phyloP scores from a whole-genome alignment of 192 early-diverging fungal genomes.

The Backusella liffmaniae region DNA sequence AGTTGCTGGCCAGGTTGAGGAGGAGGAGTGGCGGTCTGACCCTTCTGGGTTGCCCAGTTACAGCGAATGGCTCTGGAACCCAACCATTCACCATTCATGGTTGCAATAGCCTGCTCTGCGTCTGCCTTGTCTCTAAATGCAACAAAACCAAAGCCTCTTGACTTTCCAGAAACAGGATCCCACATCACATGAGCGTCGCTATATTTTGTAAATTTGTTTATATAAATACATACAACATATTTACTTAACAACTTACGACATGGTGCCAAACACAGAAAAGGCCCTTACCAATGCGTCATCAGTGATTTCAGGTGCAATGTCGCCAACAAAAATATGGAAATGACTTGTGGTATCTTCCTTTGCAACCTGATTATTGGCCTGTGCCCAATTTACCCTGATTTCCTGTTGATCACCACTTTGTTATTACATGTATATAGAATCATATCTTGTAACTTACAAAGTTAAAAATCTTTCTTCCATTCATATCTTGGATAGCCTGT shows the following conservation, averaged over 20 bases:
- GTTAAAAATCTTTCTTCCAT: conserved; percentile 67
- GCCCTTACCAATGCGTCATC: conserved; percentile 78
- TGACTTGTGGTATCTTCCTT: conserved; percentile 50
- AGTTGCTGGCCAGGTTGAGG: conserved; percentile 47
- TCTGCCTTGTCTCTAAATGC: conserved; percentile 85
- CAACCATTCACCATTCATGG: conserved; percentile 89
- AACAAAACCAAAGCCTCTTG: conserved; percentile 91
- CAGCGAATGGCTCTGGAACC: conserved; percentile 85
- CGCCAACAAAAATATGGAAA: conserved; percentile 92
- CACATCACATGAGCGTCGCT: conserved; percentile 95
- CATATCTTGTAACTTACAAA: conserved; percentile 40
- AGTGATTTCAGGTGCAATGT: conserved; percentile 87
- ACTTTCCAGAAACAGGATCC: conserved; percentile 85
- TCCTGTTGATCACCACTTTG: conserved; percentile 8
- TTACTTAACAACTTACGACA: conserved; percentile 60
- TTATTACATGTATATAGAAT: neutral
- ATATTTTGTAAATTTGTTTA: neutral
- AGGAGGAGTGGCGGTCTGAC: conserved; percentile 38
- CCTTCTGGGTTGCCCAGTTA: conserved; percentile 94
- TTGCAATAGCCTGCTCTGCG: conserved; percentile 80
- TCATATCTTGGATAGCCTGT: conserved; percentile 64
- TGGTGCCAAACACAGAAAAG: conserved; percentile 67
- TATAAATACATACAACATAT: neutral
- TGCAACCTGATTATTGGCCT: conserved; percentile 17
- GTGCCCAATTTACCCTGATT: conserved; percentile 38